Percentiles rank a stretch among this genome's conserved stretches.
Conservation (phyloP, 495 filamentous ascomycete genomes). For the Penicillium canescens region DNA sequence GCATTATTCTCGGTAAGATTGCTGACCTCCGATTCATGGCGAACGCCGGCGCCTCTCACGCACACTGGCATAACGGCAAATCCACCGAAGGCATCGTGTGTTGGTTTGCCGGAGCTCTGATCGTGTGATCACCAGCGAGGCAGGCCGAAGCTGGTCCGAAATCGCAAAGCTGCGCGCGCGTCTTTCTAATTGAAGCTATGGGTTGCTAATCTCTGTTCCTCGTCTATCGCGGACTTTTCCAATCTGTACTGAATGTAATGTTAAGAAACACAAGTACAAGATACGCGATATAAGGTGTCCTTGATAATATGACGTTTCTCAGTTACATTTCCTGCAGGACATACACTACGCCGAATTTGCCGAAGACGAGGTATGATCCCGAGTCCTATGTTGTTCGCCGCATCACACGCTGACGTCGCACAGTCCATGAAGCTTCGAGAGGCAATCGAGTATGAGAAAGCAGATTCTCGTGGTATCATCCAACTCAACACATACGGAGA, state of each 20-base stretch:
- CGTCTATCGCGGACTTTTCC: conserved; percentile 75
- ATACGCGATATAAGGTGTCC: conserved; percentile 44
- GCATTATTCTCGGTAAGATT: too few relatives aligned
- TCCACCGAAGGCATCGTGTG: too few relatives aligned
- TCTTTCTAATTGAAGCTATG: background rate
- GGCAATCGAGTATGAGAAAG: conserved; percentile 89
- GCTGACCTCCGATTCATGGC: too few relatives aligned
- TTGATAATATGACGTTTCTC: conserved; percentile 2
- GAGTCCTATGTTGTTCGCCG: conserved; percentile 2
- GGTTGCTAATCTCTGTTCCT: conserved; percentile 21
- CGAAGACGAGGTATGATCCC: conserved; percentile 82
- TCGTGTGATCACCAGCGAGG: conserved; percentile 52
- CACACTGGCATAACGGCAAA: too few relatives aligned
- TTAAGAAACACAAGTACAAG: conserved; percentile 99
- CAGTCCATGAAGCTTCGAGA: conserved; percentile 82
- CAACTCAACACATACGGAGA: too few relatives aligned
- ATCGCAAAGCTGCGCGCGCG: conserved; percentile 78
- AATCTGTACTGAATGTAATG: conserved; percentile 88
- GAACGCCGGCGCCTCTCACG: too few relatives aligned
- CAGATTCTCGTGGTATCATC: too few relatives aligned
- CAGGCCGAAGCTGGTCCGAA: conserved; percentile 92
- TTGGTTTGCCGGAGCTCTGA: too few relatives aligned
- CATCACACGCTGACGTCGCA: conserved; percentile 31
- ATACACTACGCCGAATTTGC: conserved; percentile 99
- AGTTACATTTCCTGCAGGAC: conserved; percentile 57